A percentile compares a stretch with the other conserved stretches of the same genome.
phyloP scores from a whole-genome alignment of 1,284 basidiomycete species.

The Fomes fomentarius region DNA sequence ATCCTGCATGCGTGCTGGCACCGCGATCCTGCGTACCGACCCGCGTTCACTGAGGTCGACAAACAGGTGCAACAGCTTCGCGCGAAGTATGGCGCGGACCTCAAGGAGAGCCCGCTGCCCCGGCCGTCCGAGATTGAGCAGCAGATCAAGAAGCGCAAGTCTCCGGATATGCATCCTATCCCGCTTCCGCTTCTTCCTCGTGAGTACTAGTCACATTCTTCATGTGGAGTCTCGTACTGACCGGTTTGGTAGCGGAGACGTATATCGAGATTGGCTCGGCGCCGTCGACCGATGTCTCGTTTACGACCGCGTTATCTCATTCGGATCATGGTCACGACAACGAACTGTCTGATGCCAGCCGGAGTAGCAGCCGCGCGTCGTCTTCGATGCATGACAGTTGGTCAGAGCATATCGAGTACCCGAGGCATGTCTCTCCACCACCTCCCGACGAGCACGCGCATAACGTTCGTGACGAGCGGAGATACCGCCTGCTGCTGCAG shows the following conservation, averaged over 20 bases:
- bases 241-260: conserved; percentile 20
- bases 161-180: conserved; percentile 43
- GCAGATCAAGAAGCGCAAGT: conserved; percentile 26
- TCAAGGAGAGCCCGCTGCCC: conserved; percentile 31
- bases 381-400: conserved; percentile 17
- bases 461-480: conserved; percentile 57
- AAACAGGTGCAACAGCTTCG: conserved; percentile 43
- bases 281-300: conserved; percentile 25
- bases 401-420: conserved; percentile 12
- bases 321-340: conserved; percentile 3
- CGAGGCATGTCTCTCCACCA: conserved; percentile 19
- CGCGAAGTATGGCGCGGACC: conserved; percentile 31
- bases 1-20: conserved; percentile 56
- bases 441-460: conserved; percentile 48
- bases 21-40: conserved; percentile 45
- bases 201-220: conserved; percentile 22
- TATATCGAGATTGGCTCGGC: conserved; percentile 23
- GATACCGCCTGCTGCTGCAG: conserved; percentile 59
- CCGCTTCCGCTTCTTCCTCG: conserved; percentile 35
- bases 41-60: conserved; percentile 50
- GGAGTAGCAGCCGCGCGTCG: conserved; percentile 20
- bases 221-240: background rate
- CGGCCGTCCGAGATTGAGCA: conserved; percentile 23
- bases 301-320: conserved; percentile 18
- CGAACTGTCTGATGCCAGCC: conserved; percentile 1